Base-by-base conservation (phyloP, 2,329 filamentous ascomycete genomes). In the Penicillium psychrosexuale region DNA sequence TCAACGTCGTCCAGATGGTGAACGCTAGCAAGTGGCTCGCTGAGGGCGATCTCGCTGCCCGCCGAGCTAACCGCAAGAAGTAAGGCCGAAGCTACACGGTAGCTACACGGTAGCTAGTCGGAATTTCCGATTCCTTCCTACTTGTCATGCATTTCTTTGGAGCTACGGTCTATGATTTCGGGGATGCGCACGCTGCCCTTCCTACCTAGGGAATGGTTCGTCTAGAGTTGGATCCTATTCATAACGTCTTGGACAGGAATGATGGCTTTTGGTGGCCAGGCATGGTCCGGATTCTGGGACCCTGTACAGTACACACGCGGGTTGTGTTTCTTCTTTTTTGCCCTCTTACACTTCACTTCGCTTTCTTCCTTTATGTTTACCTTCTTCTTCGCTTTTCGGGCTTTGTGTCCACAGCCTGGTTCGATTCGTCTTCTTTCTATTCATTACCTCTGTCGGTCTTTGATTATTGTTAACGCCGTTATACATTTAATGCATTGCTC, bases 11-110 rank as follows among this genome's bases (percentile, higher is more conserved):
- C 45, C 94, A 99, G 79, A 82, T 99, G 65, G 84, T 96, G 69
- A 96, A 97, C 75, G 94, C 94, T 7, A 92, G 91, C 75, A 86
- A 85, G 69, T 95, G 90, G 87, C 81, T 99, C 37, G 94, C 91
- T 0, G 92, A 97, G 75, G 91, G 91, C n/a, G 94, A 99, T 67
- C 74, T 88, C 17, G 40, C 57, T 31, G 39, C 55, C 34, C 61
- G 63, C n/a, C 61, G 59, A 34, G 81, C 84, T 66, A 79, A 82
- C 58, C 83, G 91, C 66, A 82, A 72, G 57, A 63, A 66, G 51
- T 70, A 69, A 65, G 30, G 12, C 9, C 12, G 12, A 27, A 43
- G 30, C 13, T 19, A 31, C n/a, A 3, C 15, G 8, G 7, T 43
- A 27, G 39, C 33, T 51, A 39, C 5, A 47, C 8, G 17, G 12